These are phyloP conservation scores for Verticillium longisporum DNA, from an alignment of 2,329 filamentous ascomycete genomes.

Conservation along the genomic window DNA sequence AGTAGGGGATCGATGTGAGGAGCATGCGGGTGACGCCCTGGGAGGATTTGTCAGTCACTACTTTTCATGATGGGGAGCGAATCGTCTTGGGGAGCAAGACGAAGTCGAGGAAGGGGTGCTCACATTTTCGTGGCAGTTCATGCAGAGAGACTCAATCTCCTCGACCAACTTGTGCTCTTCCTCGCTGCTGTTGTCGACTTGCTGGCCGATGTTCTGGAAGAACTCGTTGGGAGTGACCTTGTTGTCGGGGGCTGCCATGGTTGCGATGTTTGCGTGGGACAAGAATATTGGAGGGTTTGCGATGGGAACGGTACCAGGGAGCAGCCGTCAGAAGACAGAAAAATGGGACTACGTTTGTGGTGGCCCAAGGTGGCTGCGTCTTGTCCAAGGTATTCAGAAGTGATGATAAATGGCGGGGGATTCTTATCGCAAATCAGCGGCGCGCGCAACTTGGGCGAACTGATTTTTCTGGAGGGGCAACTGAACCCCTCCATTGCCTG, in stretches of 20 bases:
- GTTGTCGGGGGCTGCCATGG: conserved; percentile 35
- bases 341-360: not conserved
- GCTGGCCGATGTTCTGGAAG: conserved; percentile 57
- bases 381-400: not conserved
- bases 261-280: not conserved
- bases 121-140: conserved; percentile 79
- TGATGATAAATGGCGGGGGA: conserved; percentile 9
- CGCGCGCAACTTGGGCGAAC: not conserved
- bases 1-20: conserved; percentile 90
- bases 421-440: conserved; percentile 1
- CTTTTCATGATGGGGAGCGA: not conserved
- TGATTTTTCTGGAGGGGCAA: conserved; percentile 18
- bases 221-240: conserved; percentile 40
- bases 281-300: no score
- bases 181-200: conserved; percentile 39
- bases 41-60: conserved; percentile 8
- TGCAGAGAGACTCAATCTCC: conserved; percentile 73
- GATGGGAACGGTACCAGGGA: not conserved
- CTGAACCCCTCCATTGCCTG: not conserved
- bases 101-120: conserved; percentile 13
- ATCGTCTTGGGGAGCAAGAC: not conserved
- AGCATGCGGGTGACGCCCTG: conserved; percentile 81
- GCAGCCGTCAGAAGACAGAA: no score
- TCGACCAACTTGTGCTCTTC: conserved; percentile 53
- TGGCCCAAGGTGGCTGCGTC: not conserved